These are phyloP conservation scores for Ilyonectria sp. DNA, from an alignment of 2,329 filamentous ascomycete genomes.

Conservation along the genomic window DNA sequence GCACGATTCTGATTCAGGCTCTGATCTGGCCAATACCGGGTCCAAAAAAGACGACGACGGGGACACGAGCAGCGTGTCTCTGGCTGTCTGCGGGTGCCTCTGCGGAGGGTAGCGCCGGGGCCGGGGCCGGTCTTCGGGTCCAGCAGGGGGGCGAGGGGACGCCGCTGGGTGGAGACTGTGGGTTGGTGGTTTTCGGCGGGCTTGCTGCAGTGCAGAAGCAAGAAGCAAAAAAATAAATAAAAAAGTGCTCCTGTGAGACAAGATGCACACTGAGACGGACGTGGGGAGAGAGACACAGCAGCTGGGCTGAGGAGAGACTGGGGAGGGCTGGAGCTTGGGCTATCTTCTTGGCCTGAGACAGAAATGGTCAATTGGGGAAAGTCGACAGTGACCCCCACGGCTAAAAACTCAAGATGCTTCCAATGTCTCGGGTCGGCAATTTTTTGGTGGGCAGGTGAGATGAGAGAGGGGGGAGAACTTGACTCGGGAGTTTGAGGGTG, in stretches of 20 bases:
- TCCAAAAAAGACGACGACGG: conserved; percentile 23
- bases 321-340: background rate
- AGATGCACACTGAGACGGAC: conserved; percentile 7
- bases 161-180: conserved; percentile 25
- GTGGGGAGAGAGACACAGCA: background rate
- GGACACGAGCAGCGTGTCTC: background rate
- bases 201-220: conserved; percentile 32
- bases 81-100: conserved; percentile 10
- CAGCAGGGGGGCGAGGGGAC: conserved; percentile 33
- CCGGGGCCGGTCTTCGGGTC: conserved; percentile 46
- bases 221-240: background rate
- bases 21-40: conserved; percentile 25
- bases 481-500: conserved; percentile 5
- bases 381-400: conserved; percentile 21
- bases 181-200: conserved; percentile 20
- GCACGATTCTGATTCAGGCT: conserved; percentile 31
- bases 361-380: conserved; percentile 8
- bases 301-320: background rate
- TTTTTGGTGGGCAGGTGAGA: conserved; percentile 7
- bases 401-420: conserved; percentile 14
- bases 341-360: background rate
- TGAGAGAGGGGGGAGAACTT: background rate
- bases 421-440: conserved; percentile 19
- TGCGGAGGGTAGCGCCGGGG: conserved; percentile 39
- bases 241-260: conserved; percentile 4